phyloP scores from a whole-genome alignment of 1,284 basidiomycete species.

The Termitomyces sp. region DNA sequence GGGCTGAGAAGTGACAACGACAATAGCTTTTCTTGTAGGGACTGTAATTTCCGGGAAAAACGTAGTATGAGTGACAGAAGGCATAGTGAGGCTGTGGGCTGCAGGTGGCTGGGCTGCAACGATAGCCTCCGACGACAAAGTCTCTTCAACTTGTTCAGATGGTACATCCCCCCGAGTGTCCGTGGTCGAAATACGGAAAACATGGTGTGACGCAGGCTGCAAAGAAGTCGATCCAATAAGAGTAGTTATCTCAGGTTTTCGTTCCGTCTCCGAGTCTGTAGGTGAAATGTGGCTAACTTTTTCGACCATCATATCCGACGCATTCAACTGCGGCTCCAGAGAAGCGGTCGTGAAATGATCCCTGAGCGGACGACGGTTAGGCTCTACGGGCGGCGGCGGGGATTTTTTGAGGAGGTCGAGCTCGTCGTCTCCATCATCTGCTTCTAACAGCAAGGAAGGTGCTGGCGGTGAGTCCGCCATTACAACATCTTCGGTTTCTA shows the following conservation, averaged over 20 bases:
- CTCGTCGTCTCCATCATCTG: slow-evolving; percentile 26
- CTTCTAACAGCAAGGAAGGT: neutral
- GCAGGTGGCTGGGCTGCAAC: neutral
- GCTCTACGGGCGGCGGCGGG: slow-evolving; percentile 1
- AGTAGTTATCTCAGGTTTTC: neutral
- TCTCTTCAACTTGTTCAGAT: neutral
- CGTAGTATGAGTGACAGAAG: neutral
- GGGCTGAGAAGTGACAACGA: slow-evolving; percentile 23
- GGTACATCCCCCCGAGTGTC: neutral
- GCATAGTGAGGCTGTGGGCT: neutral
- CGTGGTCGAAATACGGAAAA: neutral
- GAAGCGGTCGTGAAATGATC: neutral
- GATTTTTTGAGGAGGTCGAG: slow-evolving; percentile 26
- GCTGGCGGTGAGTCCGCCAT: slow-evolving; percentile 1
- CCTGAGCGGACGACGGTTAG: neutral
- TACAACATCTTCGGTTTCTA: neutral
- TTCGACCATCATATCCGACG: neutral
- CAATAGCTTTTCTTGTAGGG: slow-evolving; percentile 22
- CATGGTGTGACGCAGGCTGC: neutral
- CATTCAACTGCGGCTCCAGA: neutral
- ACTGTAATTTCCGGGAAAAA: slow-evolving; percentile 1
- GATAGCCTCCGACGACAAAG: neutral
- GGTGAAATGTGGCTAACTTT: neutral
- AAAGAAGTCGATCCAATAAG: neutral
- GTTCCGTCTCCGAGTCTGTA: neutral